Conservation (phyloP, 306 rosid species). For the Canavalia gladiata region DNA sequence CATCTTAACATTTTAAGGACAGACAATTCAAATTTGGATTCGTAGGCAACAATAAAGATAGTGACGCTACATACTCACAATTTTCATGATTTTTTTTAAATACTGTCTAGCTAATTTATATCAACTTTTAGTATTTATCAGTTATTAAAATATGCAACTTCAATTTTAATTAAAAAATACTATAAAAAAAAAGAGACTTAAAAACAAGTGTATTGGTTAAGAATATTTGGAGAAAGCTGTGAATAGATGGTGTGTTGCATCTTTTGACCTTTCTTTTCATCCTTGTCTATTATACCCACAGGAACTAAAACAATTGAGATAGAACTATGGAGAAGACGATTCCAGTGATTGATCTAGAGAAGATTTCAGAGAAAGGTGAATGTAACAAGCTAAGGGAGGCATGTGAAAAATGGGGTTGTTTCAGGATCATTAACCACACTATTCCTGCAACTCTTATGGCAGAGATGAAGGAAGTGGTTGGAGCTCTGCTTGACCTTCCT, state of each 20-base stretch:
- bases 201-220: background rate
- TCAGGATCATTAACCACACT: slow-evolving; percentile 66
- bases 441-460: slow-evolving; percentile 57
- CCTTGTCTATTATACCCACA: background rate
- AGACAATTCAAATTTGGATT: background rate
- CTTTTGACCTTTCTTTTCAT: background rate
- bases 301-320: background rate
- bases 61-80: background rate
- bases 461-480: slow-evolving; percentile 59
- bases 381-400: slow-evolving; percentile 61
- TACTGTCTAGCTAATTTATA: no score
- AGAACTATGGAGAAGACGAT: slow-evolving; percentile 21
- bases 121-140: no score
- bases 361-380: slow-evolving; percentile 42
- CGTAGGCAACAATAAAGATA: background rate
- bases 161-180: no score
- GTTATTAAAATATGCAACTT: no score
- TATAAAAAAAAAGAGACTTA: background rate
- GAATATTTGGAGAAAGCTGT: background rate
- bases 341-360: slow-evolving; percentile 61
- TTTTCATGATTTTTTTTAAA: no score
- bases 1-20: background rate
- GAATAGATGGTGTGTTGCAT: background rate
- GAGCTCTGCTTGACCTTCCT: slow-evolving; percentile 64
- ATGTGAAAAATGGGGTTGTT: slow-evolving; percentile 72